Percentiles rank a stretch among this genome's conserved stretches.
Conservation (phyloP, 108 stramenopile species). For the Cylindrotheca closterium region DNA sequence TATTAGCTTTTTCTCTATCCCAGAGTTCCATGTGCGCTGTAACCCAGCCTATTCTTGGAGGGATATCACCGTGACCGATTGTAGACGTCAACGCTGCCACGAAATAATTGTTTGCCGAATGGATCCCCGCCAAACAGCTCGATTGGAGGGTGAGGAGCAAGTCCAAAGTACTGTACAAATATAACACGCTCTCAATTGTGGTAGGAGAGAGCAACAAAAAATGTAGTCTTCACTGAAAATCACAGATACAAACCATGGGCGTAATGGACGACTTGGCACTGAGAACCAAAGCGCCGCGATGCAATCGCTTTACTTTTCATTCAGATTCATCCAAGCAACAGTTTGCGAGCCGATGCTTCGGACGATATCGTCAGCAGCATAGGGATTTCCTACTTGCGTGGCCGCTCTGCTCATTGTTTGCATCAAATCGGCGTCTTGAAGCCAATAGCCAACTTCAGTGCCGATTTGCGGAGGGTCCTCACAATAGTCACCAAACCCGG, state of each 20-base stretch:
- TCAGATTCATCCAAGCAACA: conserved; percentile 58
- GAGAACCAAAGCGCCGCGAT: no score
- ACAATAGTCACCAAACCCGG: conserved; percentile 68
- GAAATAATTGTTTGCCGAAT: no score
- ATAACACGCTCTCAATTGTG: no score
- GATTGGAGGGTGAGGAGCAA: no score
- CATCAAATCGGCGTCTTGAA: conserved; percentile 53
- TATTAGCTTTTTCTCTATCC: no score
- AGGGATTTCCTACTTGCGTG: conserved; percentile 58
- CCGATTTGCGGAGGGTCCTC: conserved; percentile 62
- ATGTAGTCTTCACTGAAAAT: not conserved
- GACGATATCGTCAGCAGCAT: conserved; percentile 82
- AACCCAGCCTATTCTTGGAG: no score
- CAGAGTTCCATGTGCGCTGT: no score
- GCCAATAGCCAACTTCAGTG: conserved; percentile 53
- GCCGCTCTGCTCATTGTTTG: conserved; percentile 59
- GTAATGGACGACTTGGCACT: no score
- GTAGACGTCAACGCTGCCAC: no score
- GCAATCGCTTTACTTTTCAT: conserved; percentile 39
- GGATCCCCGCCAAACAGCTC: no score
- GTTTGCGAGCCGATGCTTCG: conserved; percentile 67
- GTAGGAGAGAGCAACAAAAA: not conserved
- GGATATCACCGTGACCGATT: no score
- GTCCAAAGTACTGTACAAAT: no score
- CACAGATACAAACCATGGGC: not conserved